These are phyloP conservation scores for Chaetomium cochliodes DNA, from an alignment of 495 filamentous ascomycete species.

Conservation along the genomic window DNA sequence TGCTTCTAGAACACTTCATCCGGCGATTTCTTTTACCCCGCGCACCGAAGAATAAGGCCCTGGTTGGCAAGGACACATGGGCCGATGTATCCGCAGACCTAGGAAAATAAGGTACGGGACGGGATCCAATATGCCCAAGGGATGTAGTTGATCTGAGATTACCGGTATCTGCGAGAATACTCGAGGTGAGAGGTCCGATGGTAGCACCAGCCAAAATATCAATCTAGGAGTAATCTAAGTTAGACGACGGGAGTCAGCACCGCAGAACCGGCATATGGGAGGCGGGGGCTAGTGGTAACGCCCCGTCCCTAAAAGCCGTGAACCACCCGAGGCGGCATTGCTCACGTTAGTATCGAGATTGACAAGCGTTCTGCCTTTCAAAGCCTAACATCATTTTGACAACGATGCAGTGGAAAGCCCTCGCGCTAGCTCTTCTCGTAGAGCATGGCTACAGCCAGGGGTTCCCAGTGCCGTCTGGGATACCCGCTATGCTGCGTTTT, in stretches of 20 bases:
- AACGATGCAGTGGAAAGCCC: constrained; percentile 9
- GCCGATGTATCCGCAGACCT: background rate
- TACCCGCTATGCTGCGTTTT: constrained; percentile 45
- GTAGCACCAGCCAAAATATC: too few relatives aligned
- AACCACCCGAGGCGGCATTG: background rate
- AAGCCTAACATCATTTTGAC: background rate
- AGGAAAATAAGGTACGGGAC: background rate
- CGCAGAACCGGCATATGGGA: background rate
- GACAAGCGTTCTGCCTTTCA: background rate
- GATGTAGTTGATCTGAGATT: constrained; percentile 1
- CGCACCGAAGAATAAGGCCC: background rate
- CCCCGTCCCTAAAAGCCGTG: background rate
- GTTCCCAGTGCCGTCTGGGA: background rate
- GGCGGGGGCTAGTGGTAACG: background rate
- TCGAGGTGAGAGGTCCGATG: too few relatives aligned
- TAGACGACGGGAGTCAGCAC: background rate
- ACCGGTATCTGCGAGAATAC: too few relatives aligned
- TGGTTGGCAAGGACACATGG: background rate
- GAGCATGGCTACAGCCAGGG: constrained; percentile 4
- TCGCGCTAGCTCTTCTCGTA: constrained; percentile 4
- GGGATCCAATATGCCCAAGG: background rate
- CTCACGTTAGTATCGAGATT: background rate
- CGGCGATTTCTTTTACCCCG: background rate
- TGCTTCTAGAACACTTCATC: background rate
- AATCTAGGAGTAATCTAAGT: background rate